phyloP scores from a whole-genome alignment of 108 stramenopile genomes.

The Parietichytrium sp. region DNA sequence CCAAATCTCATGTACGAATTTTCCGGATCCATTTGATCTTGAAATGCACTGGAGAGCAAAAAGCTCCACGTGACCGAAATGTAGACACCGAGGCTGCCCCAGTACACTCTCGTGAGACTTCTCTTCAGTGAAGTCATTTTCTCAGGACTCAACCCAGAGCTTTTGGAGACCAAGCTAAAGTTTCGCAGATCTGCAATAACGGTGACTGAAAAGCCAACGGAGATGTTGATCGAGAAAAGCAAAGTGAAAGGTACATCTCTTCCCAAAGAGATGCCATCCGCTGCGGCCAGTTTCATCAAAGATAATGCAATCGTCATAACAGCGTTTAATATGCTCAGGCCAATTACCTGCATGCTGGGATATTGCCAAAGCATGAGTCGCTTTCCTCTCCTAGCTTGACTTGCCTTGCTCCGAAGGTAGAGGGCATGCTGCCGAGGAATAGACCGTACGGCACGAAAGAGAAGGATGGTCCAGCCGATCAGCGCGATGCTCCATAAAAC shows the following conservation, averaged over 20 bases:
- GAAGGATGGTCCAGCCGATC: not conserved
- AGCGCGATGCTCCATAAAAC: not conserved
- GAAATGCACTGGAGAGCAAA: not conserved
- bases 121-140: not conserved
- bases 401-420: not conserved
- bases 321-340: not conserved
- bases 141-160: not conserved
- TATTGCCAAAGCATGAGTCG: not conserved
- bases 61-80: not conserved
- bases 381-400: not conserved
- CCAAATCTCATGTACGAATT: not conserved
- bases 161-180: not conserved
- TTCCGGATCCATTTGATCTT: not conserved
- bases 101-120: not conserved
- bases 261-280: not conserved
- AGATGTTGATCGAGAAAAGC: not conserved
- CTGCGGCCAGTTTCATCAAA: not conserved
- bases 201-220: not conserved
- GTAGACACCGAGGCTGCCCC: not conserved
- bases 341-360: not conserved
- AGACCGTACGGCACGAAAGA: not conserved
- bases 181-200: conserved; percentile 3
- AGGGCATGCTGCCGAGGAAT: not conserved
- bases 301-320: not conserved
- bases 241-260: not conserved